phyloP scores from a whole-genome alignment of 371 early-diverging fungal genomes.

The Apophysomyces elegans region DNA sequence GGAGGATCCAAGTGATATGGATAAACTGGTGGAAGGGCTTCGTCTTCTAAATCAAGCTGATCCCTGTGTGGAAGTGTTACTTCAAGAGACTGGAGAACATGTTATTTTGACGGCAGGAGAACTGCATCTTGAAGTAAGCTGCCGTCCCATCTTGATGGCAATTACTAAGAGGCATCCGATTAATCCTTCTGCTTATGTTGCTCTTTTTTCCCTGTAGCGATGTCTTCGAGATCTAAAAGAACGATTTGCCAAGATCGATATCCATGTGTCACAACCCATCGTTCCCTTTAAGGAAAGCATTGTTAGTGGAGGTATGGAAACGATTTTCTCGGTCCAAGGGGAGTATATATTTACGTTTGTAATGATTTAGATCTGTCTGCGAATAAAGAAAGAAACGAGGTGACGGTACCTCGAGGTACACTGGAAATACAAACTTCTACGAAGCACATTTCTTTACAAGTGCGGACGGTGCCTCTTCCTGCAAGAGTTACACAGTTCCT shows the following conservation, averaged over 20 bases:
- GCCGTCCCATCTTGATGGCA: no score
- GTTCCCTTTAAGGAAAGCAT: slow-evolving; percentile 98
- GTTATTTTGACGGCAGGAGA: slow-evolving; percentile 96
- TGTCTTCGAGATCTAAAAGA: slow-evolving; percentile 95
- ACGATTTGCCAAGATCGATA: slow-evolving; percentile 91
- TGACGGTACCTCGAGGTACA: slow-evolving; percentile 64
- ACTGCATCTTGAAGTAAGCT: slow-evolving; percentile 84
- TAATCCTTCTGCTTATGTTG: no score
- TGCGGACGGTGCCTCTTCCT: slow-evolving; percentile 86
- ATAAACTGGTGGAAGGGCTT: slow-evolving; percentile 84
- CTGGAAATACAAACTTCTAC: slow-evolving; percentile 53
- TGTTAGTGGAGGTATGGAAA: slow-evolving; percentile 39
- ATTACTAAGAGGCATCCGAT: background rate
- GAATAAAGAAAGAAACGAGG: slow-evolving; percentile 52
- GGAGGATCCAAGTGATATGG: slow-evolving; percentile 81
- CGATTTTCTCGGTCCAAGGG: background rate
- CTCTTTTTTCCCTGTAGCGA: slow-evolving; percentile 50
- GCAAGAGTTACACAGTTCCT: slow-evolving; percentile 67
- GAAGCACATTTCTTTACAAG: slow-evolving; percentile 69
- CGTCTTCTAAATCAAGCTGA: slow-evolving; percentile 92
- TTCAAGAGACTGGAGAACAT: slow-evolving; percentile 96
- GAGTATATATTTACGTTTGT: background rate
- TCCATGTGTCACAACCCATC: slow-evolving; percentile 92
- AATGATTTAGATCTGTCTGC: slow-evolving; percentile 32
- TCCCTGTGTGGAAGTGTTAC: slow-evolving; percentile 88